Base-by-base conservation (phyloP, 2,329 filamentous ascomycete genomes). In the Fusarium burgessii region DNA sequence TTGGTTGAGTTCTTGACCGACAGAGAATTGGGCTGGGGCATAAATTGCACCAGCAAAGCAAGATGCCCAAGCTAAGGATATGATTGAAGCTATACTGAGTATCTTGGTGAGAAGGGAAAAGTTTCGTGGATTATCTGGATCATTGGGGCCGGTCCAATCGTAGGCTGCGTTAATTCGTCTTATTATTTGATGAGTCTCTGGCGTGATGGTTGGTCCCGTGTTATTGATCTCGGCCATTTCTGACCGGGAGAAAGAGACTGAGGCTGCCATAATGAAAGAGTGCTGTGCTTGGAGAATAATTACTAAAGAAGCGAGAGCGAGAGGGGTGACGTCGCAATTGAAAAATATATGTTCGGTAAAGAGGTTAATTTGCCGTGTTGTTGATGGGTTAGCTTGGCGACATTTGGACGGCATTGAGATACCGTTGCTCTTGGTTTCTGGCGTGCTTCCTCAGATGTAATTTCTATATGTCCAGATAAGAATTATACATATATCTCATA, bases 141-240 rank as follows among this genome's bases (percentile, higher is more conserved):
- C 68, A 1, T 45, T 14, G 1, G 68, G 68, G 0, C 45, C 33
- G 20, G 67, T 70, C 68, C 68, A 70, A 43, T 70, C 68, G 13
- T 70, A 70, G 2, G 67, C 47, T 29, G 68, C 62, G 18, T 70
- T 70, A n/a, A 70, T 70, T 9, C 67, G 62, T 15, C 52, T 68
- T 42, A 71, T 70, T 42, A 52, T 63, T 2, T 58, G 40, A 11
- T 68, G 58, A 0, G 49, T 67, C 12, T 47, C 29, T 14, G 43
- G 13, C 6, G 66, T 17, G 20, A n/a, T 18, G n/a, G 17, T 13
- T 23, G 12, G 27, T 14, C 15, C n/a, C 11, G 6, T 2, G 6
- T 38, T 4, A 25, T 29, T 27, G 14, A 29, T 8, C 8, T 66
- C 4, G 1, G 15, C 3, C 63, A 65, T 66, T 54, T 66, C 52